Base-by-base conservation (phyloP, 805 yeast species). In the Sugiyamaella qingdaonensis region DNA sequence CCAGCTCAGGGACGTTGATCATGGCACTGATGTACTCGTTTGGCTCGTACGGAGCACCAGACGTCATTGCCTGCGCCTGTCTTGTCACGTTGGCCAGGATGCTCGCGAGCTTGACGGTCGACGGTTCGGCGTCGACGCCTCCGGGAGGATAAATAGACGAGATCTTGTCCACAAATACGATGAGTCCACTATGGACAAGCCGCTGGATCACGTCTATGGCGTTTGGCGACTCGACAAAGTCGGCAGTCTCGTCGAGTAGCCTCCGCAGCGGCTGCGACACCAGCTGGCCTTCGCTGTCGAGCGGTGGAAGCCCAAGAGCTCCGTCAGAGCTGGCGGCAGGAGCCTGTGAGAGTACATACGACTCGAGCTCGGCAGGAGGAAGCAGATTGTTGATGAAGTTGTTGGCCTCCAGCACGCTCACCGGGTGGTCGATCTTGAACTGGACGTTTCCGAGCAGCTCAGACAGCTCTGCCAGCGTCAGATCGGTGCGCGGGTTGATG, bases 401-500 rank as follows among this genome's bases (percentile, higher is more conserved):
- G 59, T 50, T 53, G 31, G 46, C 27, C 34, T 43, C 48, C 29
- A 36, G 21, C 18, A 45, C 49, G 44, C 34, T 51, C 8, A 58
- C 51, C 2, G 63, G 59, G 31, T 61, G 58, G 52, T 76, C 77
- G 35, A 73, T 64, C 49, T 70, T 53, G 47, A 68, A 59, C 58
- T 68, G 72, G 41, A 69, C 66, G 18, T 54, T 54, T 27, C 69
- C 72, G 44, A 68, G 39, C 34, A 68, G 61, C 41, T 64, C 67
- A n/a, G 62, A 55, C 33, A 90, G 82, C 54, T 87, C 86, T 14
- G 76, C 80, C 16, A 82, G 68, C 1, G 84, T 70, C 48, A 92
- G 67, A 62, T 84, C 91, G 16, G 86, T 80, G 58, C 90, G 78
- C 33, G 96, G 95, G 57, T 81, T 84, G 29, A 87, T 71, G 10